Conservation (phyloP, 257 asterid species). For the Prunella vulgaris region DNA sequence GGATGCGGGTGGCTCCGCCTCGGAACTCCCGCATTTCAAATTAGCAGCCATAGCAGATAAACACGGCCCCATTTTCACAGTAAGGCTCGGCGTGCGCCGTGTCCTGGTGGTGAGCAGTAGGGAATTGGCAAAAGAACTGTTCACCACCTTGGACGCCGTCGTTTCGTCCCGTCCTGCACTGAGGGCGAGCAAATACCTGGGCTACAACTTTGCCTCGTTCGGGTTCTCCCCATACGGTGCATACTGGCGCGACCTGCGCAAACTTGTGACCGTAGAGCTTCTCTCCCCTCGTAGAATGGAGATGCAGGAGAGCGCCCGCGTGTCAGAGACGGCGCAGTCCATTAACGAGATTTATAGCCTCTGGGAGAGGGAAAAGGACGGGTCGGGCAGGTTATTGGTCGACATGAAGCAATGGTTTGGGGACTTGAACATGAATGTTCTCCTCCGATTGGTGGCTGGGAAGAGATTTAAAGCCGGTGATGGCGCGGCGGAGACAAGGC, state of each 20-base stretch:
- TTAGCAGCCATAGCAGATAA: background rate
- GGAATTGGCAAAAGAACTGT: background rate
- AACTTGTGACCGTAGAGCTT: background rate
- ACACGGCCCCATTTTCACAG: background rate
- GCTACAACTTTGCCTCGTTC: background rate
- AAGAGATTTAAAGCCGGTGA: background rate
- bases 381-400: background rate
- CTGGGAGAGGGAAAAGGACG: background rate
- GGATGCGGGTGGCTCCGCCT: background rate
- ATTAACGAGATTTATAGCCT: background rate
- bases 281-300: background rate
- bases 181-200: background rate
- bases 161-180: background rate
- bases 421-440: background rate
- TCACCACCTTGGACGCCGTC: background rate
- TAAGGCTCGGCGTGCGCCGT: background rate
- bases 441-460: background rate
- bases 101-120: conserved; percentile 17
- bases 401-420: background rate
- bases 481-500: background rate
- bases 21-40: background rate
- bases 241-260: background rate
- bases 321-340: background rate
- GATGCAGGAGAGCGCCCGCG: background rate
- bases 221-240: background rate